phyloP scores from a whole-genome alignment of 2,329 filamentous ascomycete genomes.

The Rosellinia necatrix region DNA sequence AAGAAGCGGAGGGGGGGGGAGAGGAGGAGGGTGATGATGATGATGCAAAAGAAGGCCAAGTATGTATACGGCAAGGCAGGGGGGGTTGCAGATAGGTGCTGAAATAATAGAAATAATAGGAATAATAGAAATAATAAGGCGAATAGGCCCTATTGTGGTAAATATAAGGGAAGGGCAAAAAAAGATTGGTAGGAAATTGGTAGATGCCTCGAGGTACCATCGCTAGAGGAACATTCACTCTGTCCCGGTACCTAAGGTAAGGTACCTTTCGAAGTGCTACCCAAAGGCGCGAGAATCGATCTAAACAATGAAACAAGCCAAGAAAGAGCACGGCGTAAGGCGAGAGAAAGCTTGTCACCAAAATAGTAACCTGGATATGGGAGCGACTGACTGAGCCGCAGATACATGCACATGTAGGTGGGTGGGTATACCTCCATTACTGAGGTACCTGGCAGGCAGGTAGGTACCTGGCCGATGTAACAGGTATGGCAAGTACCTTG shows the following conservation, averaged over 20 bases:
- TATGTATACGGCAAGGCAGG: conserved; percentile 8
- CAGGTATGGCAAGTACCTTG: no score
- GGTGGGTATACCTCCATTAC: conserved; percentile 5
- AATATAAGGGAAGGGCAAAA: background rate
- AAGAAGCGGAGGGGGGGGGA: background rate
- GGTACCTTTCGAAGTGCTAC: no score
- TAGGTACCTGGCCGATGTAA: conserved; percentile 6
- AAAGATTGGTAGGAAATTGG: no score
- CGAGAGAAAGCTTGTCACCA: conserved; percentile 25
- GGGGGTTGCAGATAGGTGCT: conserved; percentile 9
- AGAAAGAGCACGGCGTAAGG: conserved; percentile 20
- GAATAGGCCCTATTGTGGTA: no score
- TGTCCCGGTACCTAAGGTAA: conserved; percentile 3
- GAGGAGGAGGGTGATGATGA: background rate
- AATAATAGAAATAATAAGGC: no score
- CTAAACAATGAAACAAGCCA: conserved; percentile 25
- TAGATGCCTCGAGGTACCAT: conserved; percentile 8
- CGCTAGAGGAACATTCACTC: background rate
- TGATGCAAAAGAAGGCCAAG: background rate
- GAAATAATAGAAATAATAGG: conserved; percentile 4
- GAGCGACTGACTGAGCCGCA: conserved; percentile 30
- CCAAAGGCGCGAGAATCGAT: conserved; percentile 10
- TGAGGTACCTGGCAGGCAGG: background rate
- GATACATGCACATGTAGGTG: conserved; percentile 23
- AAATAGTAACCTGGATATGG: conserved; percentile 29